Conservation (phyloP, 2,329 filamentous ascomycete species). For the Fusarium sp. region DNA sequence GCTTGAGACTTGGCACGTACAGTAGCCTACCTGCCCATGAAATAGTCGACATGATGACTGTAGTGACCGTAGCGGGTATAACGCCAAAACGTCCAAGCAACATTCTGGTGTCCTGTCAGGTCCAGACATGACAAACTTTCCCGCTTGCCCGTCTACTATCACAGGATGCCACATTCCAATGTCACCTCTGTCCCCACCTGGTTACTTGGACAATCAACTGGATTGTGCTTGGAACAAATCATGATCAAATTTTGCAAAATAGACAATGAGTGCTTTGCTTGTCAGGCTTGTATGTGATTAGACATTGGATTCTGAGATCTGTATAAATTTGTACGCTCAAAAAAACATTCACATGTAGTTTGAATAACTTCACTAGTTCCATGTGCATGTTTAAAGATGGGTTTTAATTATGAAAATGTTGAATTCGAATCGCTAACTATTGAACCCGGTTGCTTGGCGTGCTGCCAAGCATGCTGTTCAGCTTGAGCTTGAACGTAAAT, state of each 20-base stretch:
- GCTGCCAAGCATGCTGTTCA: too few relatives aligned
- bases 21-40: neutral
- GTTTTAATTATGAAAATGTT: neutral
- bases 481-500: neutral
- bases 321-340: too few relatives aligned
- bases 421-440: neutral
- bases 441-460: too few relatives aligned
- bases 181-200: neutral
- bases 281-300: neutral
- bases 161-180: slow-evolving; percentile 24
- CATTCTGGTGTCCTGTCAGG: neutral
- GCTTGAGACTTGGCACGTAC: neutral
- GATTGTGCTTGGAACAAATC: neutral
- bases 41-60: neutral
- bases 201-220: slow-evolving; percentile 13
- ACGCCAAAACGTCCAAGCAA: neutral
- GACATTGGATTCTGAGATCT: neutral
- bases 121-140: neutral
- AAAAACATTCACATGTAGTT: neutral
- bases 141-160: neutral
- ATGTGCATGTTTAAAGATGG: neutral
- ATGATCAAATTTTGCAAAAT: neutral
- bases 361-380: neutral
- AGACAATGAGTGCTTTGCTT: neutral
- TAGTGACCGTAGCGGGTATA: neutral